Percentiles rank a stretch among this genome's conserved stretches.
Evolutionary conservation across 2,329 filamentous ascomycete species (phyloP).

Genomic region (Cercospora zeae-maydis): DNA sequence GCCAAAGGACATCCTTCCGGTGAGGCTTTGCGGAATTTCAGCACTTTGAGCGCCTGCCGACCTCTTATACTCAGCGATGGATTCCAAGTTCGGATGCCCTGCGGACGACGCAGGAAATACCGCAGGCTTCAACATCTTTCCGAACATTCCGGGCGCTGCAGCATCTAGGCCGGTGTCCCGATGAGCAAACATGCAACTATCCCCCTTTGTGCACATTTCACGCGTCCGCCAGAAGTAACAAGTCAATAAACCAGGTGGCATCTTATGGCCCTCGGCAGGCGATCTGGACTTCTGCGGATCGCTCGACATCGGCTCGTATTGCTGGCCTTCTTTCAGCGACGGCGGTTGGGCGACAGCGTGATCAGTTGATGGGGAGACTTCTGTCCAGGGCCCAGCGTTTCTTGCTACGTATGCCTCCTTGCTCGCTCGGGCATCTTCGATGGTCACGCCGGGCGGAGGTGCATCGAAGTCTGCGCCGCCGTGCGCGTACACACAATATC

Average conservation of each 20-base stretch:
- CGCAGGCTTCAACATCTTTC: background rate
- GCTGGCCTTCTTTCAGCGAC: background rate
- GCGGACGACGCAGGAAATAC: background rate
- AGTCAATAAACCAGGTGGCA: constrained; percentile 6
- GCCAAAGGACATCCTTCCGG: background rate
- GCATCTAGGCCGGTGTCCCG: constrained; percentile 22
- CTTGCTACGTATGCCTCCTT: background rate
- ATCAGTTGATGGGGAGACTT: background rate
- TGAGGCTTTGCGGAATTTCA: no score
- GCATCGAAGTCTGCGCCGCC: constrained; percentile 19
- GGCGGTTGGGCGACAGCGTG: background rate
- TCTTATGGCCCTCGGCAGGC: background rate
- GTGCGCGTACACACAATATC: constrained; percentile 28
- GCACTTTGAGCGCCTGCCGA: background rate
- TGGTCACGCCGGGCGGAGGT: background rate
- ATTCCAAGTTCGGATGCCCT: background rate
- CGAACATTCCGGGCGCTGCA: constrained; percentile 12
- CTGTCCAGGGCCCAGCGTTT: background rate
- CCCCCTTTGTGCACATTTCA: constrained; percentile 15
- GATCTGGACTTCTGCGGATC: background rate
- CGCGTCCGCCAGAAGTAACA: constrained; percentile 24
- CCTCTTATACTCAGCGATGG: background rate
- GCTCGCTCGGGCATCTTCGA: constrained; percentile 4
- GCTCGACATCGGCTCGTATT: constrained; percentile 4
- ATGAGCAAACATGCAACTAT: constrained; percentile 22